phyloP scores from a whole-genome alignment of 2,329 filamentous ascomycete species.

The Penicillium sp. region DNA sequence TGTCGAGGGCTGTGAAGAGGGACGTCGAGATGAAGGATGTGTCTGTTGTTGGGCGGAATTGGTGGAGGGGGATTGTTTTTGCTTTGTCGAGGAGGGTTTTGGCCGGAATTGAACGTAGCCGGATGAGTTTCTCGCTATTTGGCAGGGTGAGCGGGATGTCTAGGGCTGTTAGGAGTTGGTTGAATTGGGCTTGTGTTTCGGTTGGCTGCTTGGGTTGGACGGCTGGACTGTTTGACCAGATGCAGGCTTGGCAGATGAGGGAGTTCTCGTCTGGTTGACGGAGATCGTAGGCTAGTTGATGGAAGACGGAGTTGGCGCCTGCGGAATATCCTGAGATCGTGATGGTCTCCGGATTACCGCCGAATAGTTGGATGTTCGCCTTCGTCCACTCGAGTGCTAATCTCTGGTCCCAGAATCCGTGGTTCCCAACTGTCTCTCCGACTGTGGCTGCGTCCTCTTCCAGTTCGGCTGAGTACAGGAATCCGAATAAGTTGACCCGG shows the following conservation, averaged over 20 bases:
- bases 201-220: slow-evolving; percentile 44
- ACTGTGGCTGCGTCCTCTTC: slow-evolving; percentile 33
- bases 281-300: slow-evolving; percentile 51
- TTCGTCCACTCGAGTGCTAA: slow-evolving; percentile 49
- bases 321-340: slow-evolving; percentile 51
- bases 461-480: slow-evolving; percentile 45
- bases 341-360: slow-evolving; percentile 44
- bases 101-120: slow-evolving; percentile 36
- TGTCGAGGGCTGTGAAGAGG: slow-evolving; percentile 42
- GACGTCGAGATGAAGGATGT: slow-evolving; percentile 39
- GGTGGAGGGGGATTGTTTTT: slow-evolving; percentile 40
- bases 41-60: slow-evolving; percentile 49
- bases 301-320: slow-evolving; percentile 48
- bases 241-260: slow-evolving; percentile 45
- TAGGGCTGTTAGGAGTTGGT: slow-evolving; percentile 42
- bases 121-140: slow-evolving; percentile 39
- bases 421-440: slow-evolving; percentile 40
- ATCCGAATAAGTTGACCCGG: slow-evolving; percentile 50
- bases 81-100: slow-evolving; percentile 38
- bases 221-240: slow-evolving; percentile 48
- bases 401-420: slow-evolving; percentile 52
- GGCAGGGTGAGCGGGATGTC: slow-evolving; percentile 37
- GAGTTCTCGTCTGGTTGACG: slow-evolving; percentile 39
- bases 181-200: slow-evolving; percentile 46
- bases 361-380: slow-evolving; percentile 45